Evolutionary conservation across 345 rosid species (phyloP).

Genomic region (Linum lewisii): DNA sequence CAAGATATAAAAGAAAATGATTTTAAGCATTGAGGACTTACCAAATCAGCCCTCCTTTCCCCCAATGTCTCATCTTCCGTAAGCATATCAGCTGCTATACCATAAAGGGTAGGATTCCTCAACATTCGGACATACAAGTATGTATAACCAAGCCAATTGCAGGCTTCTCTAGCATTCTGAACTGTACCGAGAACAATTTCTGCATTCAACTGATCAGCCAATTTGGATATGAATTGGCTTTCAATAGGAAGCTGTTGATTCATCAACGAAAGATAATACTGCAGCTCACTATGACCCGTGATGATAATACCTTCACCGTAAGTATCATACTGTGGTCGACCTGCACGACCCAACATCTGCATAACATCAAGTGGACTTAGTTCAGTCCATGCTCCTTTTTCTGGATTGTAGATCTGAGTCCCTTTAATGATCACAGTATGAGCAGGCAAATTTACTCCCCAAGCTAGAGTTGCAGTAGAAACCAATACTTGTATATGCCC

Average conservation of each 20-base stretch:
- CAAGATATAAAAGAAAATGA: background rate
- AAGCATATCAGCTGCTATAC: constrained; percentile 76
- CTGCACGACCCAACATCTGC: constrained; percentile 99
- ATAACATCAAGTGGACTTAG: constrained; percentile 90
- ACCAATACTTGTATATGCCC: constrained; percentile 82
- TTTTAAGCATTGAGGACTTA: constrained; percentile 20
- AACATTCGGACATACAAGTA: constrained; percentile 78
- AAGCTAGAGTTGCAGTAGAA: constrained; percentile 96
- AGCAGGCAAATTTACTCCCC: constrained; percentile 98
- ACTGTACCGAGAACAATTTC: constrained; percentile 96
- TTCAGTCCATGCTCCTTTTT: constrained; percentile 97
- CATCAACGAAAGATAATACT: constrained; percentile 87
- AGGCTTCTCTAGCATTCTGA: constrained; percentile 94
- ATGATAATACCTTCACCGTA: constrained; percentile 93
- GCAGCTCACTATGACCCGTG: constrained; percentile 85
- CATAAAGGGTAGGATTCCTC: constrained; percentile 82
- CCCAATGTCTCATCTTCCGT: constrained; percentile 56
- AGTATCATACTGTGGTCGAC: constrained; percentile 92
- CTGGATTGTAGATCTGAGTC: constrained; percentile 90
- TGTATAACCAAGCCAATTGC: constrained; percentile 92
- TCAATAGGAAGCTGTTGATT: constrained; percentile 97
- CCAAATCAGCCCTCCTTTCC: constrained; percentile 98
- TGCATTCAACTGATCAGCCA: constrained; percentile 98
- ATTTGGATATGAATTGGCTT: constrained; percentile 84
- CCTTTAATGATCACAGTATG: constrained; percentile 91